Evolutionary conservation across 2,329 filamentous ascomycete species (phyloP).

Genomic region (Fusarium sp.): DNA sequence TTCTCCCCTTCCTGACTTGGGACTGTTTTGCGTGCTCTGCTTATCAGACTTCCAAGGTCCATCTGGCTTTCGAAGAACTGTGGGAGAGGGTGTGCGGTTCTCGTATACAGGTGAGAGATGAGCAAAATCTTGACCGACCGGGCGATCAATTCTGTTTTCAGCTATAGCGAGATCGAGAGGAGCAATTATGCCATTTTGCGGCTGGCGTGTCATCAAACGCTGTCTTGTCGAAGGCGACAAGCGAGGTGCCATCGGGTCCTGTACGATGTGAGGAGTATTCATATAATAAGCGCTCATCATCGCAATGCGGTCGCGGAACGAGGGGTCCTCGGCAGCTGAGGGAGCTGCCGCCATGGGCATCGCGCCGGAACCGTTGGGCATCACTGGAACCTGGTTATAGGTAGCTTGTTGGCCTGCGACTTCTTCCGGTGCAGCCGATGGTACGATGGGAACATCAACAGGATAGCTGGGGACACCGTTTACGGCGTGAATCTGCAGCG

Average conservation of each 20-base stretch:
- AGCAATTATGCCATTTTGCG: slow-evolving; percentile 61
- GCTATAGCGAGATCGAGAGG: slow-evolving; percentile 65
- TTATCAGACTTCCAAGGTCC: slow-evolving; percentile 45
- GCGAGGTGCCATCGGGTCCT: slow-evolving; percentile 46
- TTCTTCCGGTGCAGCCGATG: slow-evolving; percentile 18
- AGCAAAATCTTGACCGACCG: slow-evolving; percentile 52
- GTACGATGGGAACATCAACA: slow-evolving; percentile 22
- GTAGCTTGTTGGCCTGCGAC: slow-evolving; percentile 29
- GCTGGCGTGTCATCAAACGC: slow-evolving; percentile 52
- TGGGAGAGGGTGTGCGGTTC: slow-evolving; percentile 75
- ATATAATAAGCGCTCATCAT: slow-evolving; percentile 51
- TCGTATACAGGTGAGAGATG: slow-evolving; percentile 79
- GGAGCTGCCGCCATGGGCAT: slow-evolving; percentile 34
- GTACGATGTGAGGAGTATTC: slow-evolving; percentile 42
- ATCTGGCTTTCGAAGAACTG: slow-evolving; percentile 64
- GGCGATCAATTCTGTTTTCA: slow-evolving; percentile 52
- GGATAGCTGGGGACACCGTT: slow-evolving; percentile 23
- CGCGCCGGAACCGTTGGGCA: slow-evolving; percentile 50
- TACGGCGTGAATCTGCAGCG: slow-evolving; percentile 42
- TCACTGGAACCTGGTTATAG: slow-evolving; percentile 45
- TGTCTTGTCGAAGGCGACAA: slow-evolving; percentile 50
- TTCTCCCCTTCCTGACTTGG: slow-evolving; percentile 34
- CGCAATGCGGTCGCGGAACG: slow-evolving; percentile 54
- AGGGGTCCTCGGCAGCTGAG: slow-evolving; percentile 49
- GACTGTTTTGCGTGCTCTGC: slow-evolving; percentile 29